These are phyloP conservation scores for Auxenochlorella protothecoides DNA, from an alignment of 139 green algal species.

Conservation along the genomic window DNA sequence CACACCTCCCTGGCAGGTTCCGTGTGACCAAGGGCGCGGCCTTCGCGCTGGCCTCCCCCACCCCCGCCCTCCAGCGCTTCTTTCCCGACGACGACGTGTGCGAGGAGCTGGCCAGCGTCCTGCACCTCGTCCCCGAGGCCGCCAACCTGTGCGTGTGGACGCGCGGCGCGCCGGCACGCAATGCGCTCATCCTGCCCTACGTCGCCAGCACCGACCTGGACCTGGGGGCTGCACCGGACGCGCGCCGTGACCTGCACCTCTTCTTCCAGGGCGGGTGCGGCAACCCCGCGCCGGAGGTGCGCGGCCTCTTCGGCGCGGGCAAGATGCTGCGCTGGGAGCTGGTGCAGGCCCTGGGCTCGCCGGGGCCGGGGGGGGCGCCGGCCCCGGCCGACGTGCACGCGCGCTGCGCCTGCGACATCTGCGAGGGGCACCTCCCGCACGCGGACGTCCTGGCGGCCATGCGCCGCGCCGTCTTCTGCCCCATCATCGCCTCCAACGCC, in stretches of 20 bases:
- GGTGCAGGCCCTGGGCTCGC: slow-evolving; percentile 3
- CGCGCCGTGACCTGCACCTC: slow-evolving; percentile 11
- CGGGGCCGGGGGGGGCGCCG: no score
- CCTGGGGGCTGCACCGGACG: slow-evolving; percentile 1
- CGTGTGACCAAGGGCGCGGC: slow-evolving; percentile 19
- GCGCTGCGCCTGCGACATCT: slow-evolving; percentile 31
- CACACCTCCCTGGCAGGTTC: slow-evolving; percentile 9
- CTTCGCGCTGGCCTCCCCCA: slow-evolving; percentile 24
- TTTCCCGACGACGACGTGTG: slow-evolving; percentile 23
- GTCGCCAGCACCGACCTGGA: slow-evolving; percentile 17
- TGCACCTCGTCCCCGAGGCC: slow-evolving; percentile 18
- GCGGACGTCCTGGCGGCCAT: slow-evolving; percentile 11
- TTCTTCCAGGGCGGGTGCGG: slow-evolving; percentile 26
- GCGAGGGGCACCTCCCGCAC: slow-evolving; percentile 16
- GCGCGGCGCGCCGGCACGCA: slow-evolving; percentile 11
- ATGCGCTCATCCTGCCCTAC: slow-evolving; percentile 24
- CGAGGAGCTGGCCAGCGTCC: slow-evolving; percentile 25
- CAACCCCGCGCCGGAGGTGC: slow-evolving; percentile 8
- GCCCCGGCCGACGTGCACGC: slow-evolving; percentile 6
- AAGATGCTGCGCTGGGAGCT: slow-evolving; percentile 31
- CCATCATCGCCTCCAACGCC: slow-evolving; percentile 20
- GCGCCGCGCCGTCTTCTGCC: slow-evolving; percentile 20
- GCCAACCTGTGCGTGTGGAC: slow-evolving; percentile 29
- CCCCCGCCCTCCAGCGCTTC: slow-evolving; percentile 15
- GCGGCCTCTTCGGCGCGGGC: slow-evolving; percentile 17